A percentile compares a stretch with the other conserved stretches of the same genome.
These are phyloP conservation scores for Candida verbasci DNA, from an alignment of 805 yeast genomes.

Conservation along the genomic window DNA sequence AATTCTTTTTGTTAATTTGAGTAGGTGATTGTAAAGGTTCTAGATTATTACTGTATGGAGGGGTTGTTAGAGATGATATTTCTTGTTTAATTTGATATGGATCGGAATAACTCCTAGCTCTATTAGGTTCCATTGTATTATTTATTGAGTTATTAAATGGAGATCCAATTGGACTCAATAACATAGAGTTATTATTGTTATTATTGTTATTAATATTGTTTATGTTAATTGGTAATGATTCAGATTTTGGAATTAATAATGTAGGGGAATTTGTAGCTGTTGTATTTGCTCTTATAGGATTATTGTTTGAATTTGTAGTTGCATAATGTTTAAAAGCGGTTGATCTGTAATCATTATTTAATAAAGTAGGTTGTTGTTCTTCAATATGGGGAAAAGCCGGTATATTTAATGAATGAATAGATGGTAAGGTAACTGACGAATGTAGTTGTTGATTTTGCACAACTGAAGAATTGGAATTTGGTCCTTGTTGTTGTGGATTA, in stretches of 20 bases:
- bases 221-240: neutral
- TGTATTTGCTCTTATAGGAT: neutral
- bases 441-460: slow-evolving; percentile 2
- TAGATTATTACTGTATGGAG: neutral
- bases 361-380: neutral
- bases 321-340: slow-evolving; percentile 3
- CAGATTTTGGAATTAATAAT: slow-evolving; percentile 6
- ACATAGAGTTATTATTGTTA: neutral
- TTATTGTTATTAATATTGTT: neutral
- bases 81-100: slow-evolving; percentile 9
- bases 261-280: slow-evolving; percentile 6
- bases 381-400: slow-evolving; percentile 17
- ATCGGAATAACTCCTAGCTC: slow-evolving; percentile 15
- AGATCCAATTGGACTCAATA: slow-evolving; percentile 14
- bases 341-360: slow-evolving; percentile 2
- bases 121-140: slow-evolving; percentile 2
- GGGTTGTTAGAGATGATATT: slow-evolving; percentile 2
- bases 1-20: slow-evolving; percentile 14
- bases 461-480: neutral
- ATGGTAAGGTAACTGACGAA: slow-evolving; percentile 16
- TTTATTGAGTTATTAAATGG: slow-evolving; percentile 10
- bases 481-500: slow-evolving; percentile 4
- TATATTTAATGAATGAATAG: slow-evolving; percentile 31
- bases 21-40: slow-evolving; percentile 7
- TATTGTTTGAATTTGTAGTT: neutral